Evolutionary conservation across 495 filamentous ascomycete genomes (phyloP).

Genomic region (Penicillium samsonianum): DNA sequence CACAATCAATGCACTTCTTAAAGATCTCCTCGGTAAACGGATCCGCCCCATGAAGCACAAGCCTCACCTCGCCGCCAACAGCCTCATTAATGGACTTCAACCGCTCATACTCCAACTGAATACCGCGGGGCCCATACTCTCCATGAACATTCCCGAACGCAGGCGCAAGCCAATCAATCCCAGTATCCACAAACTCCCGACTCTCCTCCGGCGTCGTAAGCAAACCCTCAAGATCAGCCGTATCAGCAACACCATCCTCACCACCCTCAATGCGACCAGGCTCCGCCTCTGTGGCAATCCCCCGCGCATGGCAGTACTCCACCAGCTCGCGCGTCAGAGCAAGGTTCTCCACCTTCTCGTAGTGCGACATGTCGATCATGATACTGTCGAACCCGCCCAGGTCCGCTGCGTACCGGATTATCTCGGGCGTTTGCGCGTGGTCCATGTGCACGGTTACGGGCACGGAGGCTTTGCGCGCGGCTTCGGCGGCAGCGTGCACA

Average conservation of each 20-base stretch:
- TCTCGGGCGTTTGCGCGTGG: conserved; percentile 72
- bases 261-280: conserved; percentile 82
- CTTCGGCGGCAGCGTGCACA: conserved; percentile 64
- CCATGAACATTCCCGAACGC: conserved; percentile 89
- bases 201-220: conserved; percentile 80
- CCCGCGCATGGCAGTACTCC: conserved; percentile 68
- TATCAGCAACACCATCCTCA: conserved; percentile 80
- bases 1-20: conserved; percentile 64
- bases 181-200: conserved; percentile 72
- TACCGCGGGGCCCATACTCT: conserved; percentile 73
- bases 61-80: conserved; percentile 60
- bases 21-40: conserved; percentile 71
- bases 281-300: conserved; percentile 79
- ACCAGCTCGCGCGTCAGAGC: conserved; percentile 68
- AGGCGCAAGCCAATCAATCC: conserved; percentile 81
- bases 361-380: conserved; percentile 83
- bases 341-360: conserved; percentile 81
- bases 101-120: conserved; percentile 72
- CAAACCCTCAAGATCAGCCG: conserved; percentile 69
- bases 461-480: conserved; percentile 62
- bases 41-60: conserved; percentile 80
- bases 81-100: conserved; percentile 61
- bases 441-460: conserved; percentile 76
- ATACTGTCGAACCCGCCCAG: conserved; percentile 73
- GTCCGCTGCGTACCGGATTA: conserved; percentile 66